Evolutionary conservation across 345 rosid species (phyloP).

Genomic region (Isatis tinctoria): DNA sequence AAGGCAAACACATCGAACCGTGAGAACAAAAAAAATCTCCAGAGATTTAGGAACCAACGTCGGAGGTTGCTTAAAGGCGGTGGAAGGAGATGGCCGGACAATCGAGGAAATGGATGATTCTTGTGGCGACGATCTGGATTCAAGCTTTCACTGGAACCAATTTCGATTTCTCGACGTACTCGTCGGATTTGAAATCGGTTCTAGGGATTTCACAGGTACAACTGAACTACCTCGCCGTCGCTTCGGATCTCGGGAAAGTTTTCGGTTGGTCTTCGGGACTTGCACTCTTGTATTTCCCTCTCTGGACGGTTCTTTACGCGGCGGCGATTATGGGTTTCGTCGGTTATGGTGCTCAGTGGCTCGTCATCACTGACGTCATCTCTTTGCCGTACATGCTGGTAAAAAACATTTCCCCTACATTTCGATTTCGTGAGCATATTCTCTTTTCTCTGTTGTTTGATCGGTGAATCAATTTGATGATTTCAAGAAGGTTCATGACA

Average conservation of each 20-base stretch:
- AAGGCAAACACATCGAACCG: not conserved
- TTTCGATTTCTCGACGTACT: conserved; percentile 92
- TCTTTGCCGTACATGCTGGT: conserved; percentile 80
- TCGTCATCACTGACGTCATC: conserved; percentile 55
- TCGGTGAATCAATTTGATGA: not conserved
- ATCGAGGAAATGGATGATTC: conserved; percentile 90
- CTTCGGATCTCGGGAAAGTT: conserved; percentile 89
- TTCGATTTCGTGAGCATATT: not conserved
- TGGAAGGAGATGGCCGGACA: conserved; percentile 59
- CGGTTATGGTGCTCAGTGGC: conserved; percentile 88
- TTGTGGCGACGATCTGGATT: conserved; percentile 93
- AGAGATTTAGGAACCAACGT: not conserved
- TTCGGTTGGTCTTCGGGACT: conserved; percentile 97
- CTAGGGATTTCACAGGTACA: conserved; percentile 88
- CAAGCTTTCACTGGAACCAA: conserved; percentile 97
- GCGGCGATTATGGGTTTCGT: conserved; percentile 83
- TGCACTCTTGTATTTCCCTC: conserved; percentile 69
- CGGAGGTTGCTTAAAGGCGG: not conserved
- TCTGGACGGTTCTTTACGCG: conserved; percentile 69
- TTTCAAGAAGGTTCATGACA: not conserved
- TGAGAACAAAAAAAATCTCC: not conserved
- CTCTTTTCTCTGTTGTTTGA: not conserved
- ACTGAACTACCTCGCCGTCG: conserved; percentile 81
- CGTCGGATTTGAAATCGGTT: conserved; percentile 67
- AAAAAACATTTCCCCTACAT: not conserved